Percentiles rank a stretch among this genome's conserved stretches.
Conservation (phyloP, 2,329 filamentous ascomycete genomes). For the Fusarium dimerum region DNA sequence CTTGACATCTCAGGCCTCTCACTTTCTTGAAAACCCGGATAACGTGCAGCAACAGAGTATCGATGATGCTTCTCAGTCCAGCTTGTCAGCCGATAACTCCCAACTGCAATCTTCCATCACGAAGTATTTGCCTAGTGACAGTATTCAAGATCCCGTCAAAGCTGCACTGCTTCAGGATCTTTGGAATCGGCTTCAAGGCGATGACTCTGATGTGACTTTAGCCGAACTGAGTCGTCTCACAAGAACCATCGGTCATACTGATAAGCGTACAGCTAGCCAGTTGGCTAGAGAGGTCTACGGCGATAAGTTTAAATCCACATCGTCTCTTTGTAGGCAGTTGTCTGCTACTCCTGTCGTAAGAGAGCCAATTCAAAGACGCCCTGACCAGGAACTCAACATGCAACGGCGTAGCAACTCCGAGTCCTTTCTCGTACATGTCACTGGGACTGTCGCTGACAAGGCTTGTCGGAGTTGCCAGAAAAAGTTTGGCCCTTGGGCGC, state of each 20-base stretch:
- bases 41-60: not conserved
- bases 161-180: no score
- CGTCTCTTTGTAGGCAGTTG: conserved; percentile 56
- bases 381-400: conserved; percentile 56
- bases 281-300: conserved; percentile 52
- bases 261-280: conserved; percentile 44
- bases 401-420: conserved; percentile 61
- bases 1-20: not conserved
- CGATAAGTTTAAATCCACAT: conserved; percentile 48
- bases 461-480: conserved; percentile 63
- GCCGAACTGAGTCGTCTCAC: not conserved
- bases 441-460: conserved; percentile 48
- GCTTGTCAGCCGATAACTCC: not conserved
- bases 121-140: no score
- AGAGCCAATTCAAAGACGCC: conserved; percentile 53
- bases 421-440: conserved; percentile 58
- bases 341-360: conserved; percentile 50
- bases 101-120: no score
- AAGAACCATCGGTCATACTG: not conserved
- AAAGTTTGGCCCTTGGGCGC: conserved; percentile 60
- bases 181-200: not conserved
- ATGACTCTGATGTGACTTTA: not conserved
- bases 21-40: not conserved
- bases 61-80: not conserved
- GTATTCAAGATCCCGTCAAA: no score